Percentiles rank a stretch among this genome's conserved stretches.
Conservation (phyloP, 225 moss, liverwort and hornwort genomes). For the Marchantia paleacea region DNA sequence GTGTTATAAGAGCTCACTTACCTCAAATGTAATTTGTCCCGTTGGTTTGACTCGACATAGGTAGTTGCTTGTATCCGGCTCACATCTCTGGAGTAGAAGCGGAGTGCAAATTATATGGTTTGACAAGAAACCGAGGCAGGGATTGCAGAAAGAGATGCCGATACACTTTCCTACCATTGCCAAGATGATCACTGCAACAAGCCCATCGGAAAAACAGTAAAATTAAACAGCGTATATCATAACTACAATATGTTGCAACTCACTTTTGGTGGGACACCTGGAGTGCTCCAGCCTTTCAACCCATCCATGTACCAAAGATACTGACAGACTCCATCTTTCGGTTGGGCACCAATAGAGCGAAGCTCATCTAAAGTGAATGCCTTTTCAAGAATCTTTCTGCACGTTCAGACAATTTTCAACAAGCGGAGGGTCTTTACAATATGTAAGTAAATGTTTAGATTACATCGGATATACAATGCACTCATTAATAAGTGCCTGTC, state of each 20-base stretch:
- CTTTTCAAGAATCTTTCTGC: conserved; percentile 12
- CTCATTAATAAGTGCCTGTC: no score
- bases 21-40: conserved; percentile 8
- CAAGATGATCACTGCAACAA: neutral
- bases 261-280: neutral
- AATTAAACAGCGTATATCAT: no score
- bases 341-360: neutral
- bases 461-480: no score
- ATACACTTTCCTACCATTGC: neutral
- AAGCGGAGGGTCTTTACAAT: no score
- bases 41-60: neutral
- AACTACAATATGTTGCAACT: neutral
- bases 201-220: no score
- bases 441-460: no score
- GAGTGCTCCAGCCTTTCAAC: neutral
- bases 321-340: neutral
- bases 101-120: neutral
- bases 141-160: neutral
- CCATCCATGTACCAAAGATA: conserved; percentile 1
- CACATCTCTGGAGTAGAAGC: neutral
- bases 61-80: neutral
- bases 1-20: neutral
- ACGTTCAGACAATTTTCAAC: neutral
- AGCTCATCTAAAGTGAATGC: neutral
- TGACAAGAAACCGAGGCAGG: neutral